Percentiles rank a stretch among this genome's conserved stretches.
Evolutionary conservation across 805 yeast species (phyloP).

Genomic region (Metschnikowia lochheadii): DNA sequence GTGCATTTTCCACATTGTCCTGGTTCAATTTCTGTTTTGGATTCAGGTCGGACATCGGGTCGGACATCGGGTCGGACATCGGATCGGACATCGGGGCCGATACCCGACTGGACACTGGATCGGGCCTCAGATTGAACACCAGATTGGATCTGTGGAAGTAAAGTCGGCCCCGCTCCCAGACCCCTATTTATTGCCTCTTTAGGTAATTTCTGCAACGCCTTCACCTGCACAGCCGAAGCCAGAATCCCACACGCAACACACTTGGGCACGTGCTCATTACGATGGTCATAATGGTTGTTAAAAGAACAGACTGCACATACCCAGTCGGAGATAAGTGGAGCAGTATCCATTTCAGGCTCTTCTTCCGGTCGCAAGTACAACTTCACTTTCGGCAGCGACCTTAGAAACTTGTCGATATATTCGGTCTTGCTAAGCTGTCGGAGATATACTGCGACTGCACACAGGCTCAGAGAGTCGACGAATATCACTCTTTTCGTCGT

Average conservation of each 20-base stretch:
- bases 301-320: conserved; percentile 86
- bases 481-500: conserved; percentile 73
- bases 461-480: conserved; percentile 50
- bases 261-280: conserved; percentile 17
- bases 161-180: too few species aligned
- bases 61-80: too few species aligned
- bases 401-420: conserved; percentile 54
- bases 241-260: conserved; percentile 41
- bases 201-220: not conserved
- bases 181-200: too few species aligned
- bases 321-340: conserved; percentile 51
- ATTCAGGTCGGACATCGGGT: not conserved
- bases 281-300: conserved; percentile 42
- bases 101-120: too few species aligned
- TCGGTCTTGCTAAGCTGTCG: conserved; percentile 38
- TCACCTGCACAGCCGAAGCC: conserved; percentile 14
- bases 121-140: not conserved
- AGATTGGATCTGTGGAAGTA: too few species aligned
- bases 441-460: conserved; percentile 48
- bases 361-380: conserved; percentile 18
- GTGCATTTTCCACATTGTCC: conserved; percentile 61
- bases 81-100: too few species aligned
- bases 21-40: not conserved
- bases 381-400: conserved; percentile 75
- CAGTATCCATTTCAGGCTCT: not conserved